These are phyloP conservation scores for Graphiopsis chlorocephala DNA, from an alignment of 2,329 filamentous ascomycete genomes.

Conservation along the genomic window DNA sequence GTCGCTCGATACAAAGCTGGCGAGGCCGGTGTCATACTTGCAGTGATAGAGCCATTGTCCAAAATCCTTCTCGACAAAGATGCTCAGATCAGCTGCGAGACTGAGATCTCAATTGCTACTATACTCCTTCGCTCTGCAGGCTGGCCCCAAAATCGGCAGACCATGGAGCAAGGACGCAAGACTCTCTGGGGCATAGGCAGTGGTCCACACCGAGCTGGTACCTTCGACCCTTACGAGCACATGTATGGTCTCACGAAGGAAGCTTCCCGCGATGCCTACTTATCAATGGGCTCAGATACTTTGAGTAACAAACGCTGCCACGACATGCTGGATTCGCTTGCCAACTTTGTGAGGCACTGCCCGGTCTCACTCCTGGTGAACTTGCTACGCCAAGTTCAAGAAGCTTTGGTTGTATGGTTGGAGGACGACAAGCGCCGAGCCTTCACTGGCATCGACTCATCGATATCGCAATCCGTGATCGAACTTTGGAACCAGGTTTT, in stretches of 20 bases:
- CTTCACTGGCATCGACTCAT: neutral
- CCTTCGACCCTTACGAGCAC: constrained; percentile 61
- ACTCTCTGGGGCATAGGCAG: constrained; percentile 62
- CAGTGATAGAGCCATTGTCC: constrained; percentile 58
- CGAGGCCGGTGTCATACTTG: constrained; percentile 63
- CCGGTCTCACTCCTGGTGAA: constrained; percentile 41
- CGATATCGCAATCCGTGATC: neutral
- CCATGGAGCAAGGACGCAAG: constrained; percentile 63
- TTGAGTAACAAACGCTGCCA: neutral
- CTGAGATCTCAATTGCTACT: constrained; percentile 14
- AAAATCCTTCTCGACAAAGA: constrained; percentile 18
- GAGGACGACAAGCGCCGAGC: constrained; percentile 5
- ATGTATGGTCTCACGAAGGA: constrained; percentile 61
- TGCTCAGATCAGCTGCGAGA: neutral
- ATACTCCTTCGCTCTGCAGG: constrained; percentile 16
- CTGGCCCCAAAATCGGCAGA: constrained; percentile 59
- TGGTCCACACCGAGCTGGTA: constrained; percentile 33
- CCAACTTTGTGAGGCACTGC: constrained; percentile 45
- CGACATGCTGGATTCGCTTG: constrained; percentile 35
- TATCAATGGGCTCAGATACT: constrained; percentile 39
- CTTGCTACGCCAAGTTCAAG: constrained; percentile 1
- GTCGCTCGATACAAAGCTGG: constrained; percentile 40
- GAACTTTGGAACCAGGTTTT: neutral
- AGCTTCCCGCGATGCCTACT: constrained; percentile 57
- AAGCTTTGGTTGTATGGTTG: constrained; percentile 18